A percentile compares a stretch with the other conserved stretches of the same genome.
Evolutionary conservation across 306 rosid species (phyloP).

Genomic region (Rosa multiflora): DNA sequence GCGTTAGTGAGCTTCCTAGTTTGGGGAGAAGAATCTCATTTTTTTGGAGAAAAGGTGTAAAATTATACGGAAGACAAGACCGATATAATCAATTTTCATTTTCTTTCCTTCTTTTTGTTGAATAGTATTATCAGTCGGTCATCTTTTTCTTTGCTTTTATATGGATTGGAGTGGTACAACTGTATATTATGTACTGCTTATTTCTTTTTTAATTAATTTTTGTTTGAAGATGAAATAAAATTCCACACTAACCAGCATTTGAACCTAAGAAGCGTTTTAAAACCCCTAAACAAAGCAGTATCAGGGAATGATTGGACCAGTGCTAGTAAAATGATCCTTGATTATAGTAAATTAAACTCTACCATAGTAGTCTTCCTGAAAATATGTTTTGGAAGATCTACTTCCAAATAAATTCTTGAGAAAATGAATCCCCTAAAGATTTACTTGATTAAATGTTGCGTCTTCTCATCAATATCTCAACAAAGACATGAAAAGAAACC

Average conservation of each 20-base stretch:
- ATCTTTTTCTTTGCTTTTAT: background rate
- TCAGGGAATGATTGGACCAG: background rate
- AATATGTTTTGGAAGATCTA: background rate
- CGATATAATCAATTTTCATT: background rate
- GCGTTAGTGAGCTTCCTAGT: slow-evolving; percentile 20
- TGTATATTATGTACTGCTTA: no score
- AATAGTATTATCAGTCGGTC: background rate
- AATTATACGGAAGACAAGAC: background rate
- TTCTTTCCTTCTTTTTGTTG: background rate
- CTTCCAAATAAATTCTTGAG: no score
- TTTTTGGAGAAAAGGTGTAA: slow-evolving; percentile 17
- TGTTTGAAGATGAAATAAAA: no score
- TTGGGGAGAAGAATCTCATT: slow-evolving; percentile 11
- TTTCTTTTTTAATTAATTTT: no score
- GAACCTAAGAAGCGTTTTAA: background rate
- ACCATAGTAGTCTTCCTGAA: background rate
- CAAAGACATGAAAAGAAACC: no score
- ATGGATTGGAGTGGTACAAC: background rate
- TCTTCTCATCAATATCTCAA: no score
- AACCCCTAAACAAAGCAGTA: no score
- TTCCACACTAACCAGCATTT: no score
- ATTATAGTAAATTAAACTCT: background rate
- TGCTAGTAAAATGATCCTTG: background rate
- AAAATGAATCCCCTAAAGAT: no score
- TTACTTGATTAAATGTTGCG: no score